Evolutionary conservation across 129 eudicot species (phyloP), one percentile per base, ranked within the genome.

Genomic region (Saussurea involucrata): DNA sequence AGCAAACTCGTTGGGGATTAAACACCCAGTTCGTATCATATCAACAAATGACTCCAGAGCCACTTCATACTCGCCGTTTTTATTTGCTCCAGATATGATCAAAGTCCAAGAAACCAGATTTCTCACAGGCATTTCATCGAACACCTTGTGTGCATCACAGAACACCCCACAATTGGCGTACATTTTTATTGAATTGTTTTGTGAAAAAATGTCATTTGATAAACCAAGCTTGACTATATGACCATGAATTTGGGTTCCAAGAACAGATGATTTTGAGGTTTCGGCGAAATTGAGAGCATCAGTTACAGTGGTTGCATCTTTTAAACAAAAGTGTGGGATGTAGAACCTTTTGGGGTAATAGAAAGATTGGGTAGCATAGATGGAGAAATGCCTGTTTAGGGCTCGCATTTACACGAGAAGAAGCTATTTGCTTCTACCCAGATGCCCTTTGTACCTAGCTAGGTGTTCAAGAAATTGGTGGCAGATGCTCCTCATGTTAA

Each of bases 101-200:
- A 83, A 31, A 46, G 76, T 86, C 90, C 85, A 83, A 72, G 85
- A 86, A 79, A 86, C 85, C 15, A 83, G 49, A 64, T 79, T 79
- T 72, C 80, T 76, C 3, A 31, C 66, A 17, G 87, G 72, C 85
- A 86, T 79, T 71, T 76, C 86, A 67, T 82, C 90, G 10, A 86
- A 86, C 61, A 86, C 37, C 3, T 63, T 72, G n/a, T 37, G 27
- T 25, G 74, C 87, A 76, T 25, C 31, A 3, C 20, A 32, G 5
- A 72, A 79, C 40, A 42, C 18, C 42, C 83, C 83, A 53, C 87
- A 82, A 12, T 36, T 66, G 0, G 20, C 10, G 44, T 67, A 82
- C 84, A 72, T 75, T 20, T 72, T 86, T 1, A 79, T 71, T 73
- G 44, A 65, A 64, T 78, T 81, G 77, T 86, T 86, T 15, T 9